Base-by-base conservation (phyloP, 768 basidiomycete species). In the Gyrodon lividus region DNA sequence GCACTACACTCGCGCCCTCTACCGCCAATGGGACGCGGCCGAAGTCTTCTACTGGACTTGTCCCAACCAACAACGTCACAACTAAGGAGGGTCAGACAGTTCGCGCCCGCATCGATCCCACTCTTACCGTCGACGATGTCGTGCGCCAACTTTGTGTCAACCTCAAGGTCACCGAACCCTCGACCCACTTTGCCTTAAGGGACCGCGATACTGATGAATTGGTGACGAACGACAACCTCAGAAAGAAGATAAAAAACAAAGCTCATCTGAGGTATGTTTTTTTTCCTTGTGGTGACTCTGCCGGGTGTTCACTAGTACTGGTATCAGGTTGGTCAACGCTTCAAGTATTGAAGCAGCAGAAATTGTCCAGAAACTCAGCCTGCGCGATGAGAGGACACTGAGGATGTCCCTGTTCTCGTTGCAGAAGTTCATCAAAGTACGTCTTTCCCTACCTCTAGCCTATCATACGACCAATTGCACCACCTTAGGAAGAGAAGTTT, bases 171-270 rank as follows among this genome's bases (percentile, higher is more conserved):
- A 82, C 81, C 51, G 89, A 89, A 34, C 77, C 87, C 0, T 78
- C 89, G 1, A 77, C 78, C 1, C 72, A 87, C 56, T 93, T 82
- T 63, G 87, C 91, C 1, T 68, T 96, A 52, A 78, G 92, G 59
- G 91, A 94, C 64, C 69, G 69, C 22, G 88, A 91, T 59, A 81
- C 77, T 14, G 88, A 89, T 53, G 89, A 89, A 57, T 70, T 95
- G 42, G 86, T 97, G 16, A 94, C 91, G 23, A 87, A 89, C 60
- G 90, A 92, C 57, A 95, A 94, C 64, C 65, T 97, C 61, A 78
- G 83, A 64, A 84, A 80, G 71, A 89, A 87, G 73, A 89, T 94
- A 58, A 87, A 80, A 70, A 77, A 77, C 35, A 92, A 89, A 67
- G 80, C 77, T 43, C 83, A 87, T 61, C 74, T 94, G 49, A 92